These are phyloP conservation scores for Alternaria metachromatica DNA, from an alignment of 2,329 filamentous ascomycete genomes.

Conservation along the genomic window DNA sequence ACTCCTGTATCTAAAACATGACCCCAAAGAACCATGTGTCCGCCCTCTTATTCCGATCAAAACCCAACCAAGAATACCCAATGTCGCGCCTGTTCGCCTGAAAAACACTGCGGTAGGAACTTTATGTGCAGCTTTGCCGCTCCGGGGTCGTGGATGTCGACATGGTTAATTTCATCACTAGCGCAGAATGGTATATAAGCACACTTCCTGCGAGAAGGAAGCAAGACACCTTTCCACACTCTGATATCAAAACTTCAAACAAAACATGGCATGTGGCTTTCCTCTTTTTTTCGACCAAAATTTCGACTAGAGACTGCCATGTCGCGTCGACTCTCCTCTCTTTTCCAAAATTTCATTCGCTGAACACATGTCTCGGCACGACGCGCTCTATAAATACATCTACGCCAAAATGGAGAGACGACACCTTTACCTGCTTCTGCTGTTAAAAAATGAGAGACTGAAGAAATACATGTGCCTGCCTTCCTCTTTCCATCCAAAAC, in stretches of 20 bases:
- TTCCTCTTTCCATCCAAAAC: background rate
- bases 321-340: background rate
- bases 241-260: background rate
- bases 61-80: no score
- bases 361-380: background rate
- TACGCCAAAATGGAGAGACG: background rate
- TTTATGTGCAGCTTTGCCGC: no score
- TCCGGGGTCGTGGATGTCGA: no score
- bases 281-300: no score
- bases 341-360: rapidly evolving
- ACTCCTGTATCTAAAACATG: no score
- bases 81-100: no score
- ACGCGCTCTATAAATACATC: background rate
- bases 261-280: no score
- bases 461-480: background rate
- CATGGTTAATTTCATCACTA: background rate
- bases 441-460: no score
- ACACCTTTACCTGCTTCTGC: background rate
- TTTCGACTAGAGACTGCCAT: background rate
- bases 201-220: background rate
- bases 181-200: background rate
- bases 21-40: no score
- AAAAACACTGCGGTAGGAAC: no score
- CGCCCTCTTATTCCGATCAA: no score
- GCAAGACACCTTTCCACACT: background rate